Conservation (phyloP, 2,329 filamentous ascomycete genomes). For the Colletotrichum sp. region DNA sequence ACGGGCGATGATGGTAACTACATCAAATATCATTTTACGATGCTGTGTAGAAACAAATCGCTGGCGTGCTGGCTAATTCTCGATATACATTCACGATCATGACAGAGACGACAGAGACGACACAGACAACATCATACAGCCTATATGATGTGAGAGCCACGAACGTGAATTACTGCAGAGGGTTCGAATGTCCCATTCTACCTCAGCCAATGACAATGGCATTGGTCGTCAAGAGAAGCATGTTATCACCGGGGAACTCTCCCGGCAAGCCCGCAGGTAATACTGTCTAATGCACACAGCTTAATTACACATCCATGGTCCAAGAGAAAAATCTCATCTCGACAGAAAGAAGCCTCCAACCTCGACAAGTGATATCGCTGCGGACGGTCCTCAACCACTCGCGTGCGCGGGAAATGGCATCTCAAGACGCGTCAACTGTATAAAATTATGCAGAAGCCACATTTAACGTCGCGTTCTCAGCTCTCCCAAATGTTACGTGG, state of each 20-base stretch:
- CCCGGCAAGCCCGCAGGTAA: background rate
- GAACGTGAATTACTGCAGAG: background rate
- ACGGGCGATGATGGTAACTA: background rate
- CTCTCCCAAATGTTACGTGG: background rate
- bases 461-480: background rate
- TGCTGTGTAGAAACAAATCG: background rate
- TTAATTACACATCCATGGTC: background rate
- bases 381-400: background rate
- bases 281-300: background rate
- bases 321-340: background rate
- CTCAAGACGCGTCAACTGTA: background rate
- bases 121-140: background rate
- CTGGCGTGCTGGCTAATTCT: background rate
- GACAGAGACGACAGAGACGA: background rate
- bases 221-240: background rate
- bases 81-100: background rate
- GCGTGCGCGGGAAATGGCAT: background rate
- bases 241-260: background rate
- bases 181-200: background rate
- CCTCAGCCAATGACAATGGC: background rate
- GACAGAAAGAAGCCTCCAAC: background rate
- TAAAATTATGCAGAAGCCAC: background rate
- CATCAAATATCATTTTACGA: background rate
- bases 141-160: background rate
- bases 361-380: rapidly evolving